Conservation (phyloP, 306 rosid genomes). For the Rosa persica region DNA sequence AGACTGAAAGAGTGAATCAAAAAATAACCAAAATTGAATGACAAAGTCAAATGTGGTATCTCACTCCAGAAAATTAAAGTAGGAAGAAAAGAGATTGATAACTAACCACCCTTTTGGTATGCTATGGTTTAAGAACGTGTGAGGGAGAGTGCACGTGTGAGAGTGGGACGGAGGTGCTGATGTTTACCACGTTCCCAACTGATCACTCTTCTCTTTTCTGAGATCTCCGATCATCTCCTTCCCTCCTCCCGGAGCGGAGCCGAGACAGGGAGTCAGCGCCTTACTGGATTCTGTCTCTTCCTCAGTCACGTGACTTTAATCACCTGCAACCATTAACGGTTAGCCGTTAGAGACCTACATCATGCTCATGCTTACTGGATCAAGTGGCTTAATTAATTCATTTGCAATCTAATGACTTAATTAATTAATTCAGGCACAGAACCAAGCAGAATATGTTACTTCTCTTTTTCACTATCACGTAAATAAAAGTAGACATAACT, state of each 20-base stretch:
- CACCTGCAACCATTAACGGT: not conserved
- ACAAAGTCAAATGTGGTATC: not conserved
- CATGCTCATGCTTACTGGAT: not conserved
- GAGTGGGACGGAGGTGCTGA: not conserved
- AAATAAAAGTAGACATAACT: not conserved
- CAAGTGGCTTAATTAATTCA: not conserved
- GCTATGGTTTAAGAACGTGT: not conserved
- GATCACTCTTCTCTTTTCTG: not conserved
- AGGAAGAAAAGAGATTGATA: too few relatives aligned
- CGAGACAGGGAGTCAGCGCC: not conserved
- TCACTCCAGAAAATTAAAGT: too few relatives aligned
- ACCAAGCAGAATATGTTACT: not conserved
- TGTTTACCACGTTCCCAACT: not conserved
- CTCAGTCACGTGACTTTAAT: not conserved
- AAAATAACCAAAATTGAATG: not conserved
- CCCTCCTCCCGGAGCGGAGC: not conserved
- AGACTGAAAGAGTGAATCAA: not conserved
- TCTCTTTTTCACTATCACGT: not conserved
- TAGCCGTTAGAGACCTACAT: slow-evolving; percentile 3
- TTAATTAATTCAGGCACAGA: not conserved
- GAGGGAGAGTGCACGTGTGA: not conserved
- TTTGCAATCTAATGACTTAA: not conserved
- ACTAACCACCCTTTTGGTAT: not conserved
- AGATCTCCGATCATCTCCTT: not conserved
- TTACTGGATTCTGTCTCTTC: not conserved